Evolutionary conservation across 1,284 basidiomycete genomes (phyloP).

Genomic region (Apiotrichum sp.): DNA sequence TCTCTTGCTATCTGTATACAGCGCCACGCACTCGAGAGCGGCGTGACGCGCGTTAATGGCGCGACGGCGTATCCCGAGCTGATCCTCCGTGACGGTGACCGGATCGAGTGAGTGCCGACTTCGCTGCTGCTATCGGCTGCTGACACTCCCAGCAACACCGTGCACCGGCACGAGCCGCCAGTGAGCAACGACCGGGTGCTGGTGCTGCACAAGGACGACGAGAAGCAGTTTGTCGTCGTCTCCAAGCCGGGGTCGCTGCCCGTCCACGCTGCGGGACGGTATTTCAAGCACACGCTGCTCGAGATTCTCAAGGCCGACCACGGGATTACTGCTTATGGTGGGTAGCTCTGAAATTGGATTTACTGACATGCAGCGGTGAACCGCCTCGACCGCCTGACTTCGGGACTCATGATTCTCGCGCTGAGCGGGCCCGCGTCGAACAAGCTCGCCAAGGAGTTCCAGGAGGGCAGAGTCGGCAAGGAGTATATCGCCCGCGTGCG

Average conservation of each 20-base stretch:
- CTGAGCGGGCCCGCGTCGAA: slow-evolving; percentile 67
- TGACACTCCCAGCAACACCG: slow-evolving; percentile 63
- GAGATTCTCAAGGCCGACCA: slow-evolving; percentile 83
- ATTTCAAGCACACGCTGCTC: slow-evolving; percentile 77
- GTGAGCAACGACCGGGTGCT: slow-evolving; percentile 80
- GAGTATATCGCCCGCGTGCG: slow-evolving; percentile 83
- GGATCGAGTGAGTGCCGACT: slow-evolving; percentile 64
- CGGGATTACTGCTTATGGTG: slow-evolving; percentile 63
- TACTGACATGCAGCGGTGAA: slow-evolving; percentile 66
- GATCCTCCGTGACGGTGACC: slow-evolving; percentile 78
- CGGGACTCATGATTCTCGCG: slow-evolving; percentile 92
- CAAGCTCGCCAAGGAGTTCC: slow-evolving; percentile 72
- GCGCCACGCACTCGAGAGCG: slow-evolving; percentile 88
- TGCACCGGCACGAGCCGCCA: slow-evolving; percentile 94
- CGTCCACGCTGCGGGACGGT: slow-evolving; percentile 82
- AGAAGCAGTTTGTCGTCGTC: slow-evolving; percentile 80
- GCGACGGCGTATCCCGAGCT: slow-evolving; percentile 70
- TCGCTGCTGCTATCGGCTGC: too few relatives aligned
- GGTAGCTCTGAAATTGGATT: not conserved
- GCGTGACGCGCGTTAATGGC: slow-evolving; percentile 90
- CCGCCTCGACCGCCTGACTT: slow-evolving; percentile 87
- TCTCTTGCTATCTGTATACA: slow-evolving; percentile 34
- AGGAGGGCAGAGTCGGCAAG: slow-evolving; percentile 71
- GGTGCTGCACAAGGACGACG: slow-evolving; percentile 68
- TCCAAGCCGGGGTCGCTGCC: slow-evolving; percentile 95